phyloP scores from a whole-genome alignment of 805 yeast species.

The Yamadazyma nakazawae region DNA sequence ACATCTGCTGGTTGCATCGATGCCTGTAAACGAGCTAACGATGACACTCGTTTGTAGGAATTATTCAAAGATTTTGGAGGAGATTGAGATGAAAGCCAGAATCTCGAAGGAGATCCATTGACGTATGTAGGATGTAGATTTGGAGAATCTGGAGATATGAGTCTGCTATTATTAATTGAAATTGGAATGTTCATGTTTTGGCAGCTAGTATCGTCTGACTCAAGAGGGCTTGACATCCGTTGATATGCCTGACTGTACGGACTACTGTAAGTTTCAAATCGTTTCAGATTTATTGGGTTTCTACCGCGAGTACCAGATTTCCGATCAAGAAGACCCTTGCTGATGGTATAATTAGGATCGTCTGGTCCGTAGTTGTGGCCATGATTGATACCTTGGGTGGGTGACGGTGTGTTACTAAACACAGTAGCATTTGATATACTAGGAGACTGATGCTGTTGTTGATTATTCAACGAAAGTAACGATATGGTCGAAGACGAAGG shows the following conservation, averaged over 20 bases:
- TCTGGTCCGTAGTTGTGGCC: not conserved
- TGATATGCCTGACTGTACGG: slow-evolving; percentile 19
- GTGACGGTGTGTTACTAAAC: slow-evolving; percentile 1
- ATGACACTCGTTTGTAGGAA: slow-evolving; percentile 19
- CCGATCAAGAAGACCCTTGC: not conserved
- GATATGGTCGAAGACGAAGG: slow-evolving; percentile 44
- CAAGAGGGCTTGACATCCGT: slow-evolving; percentile 27
- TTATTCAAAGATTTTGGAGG: slow-evolving; percentile 42
- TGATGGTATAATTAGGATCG: slow-evolving; percentile 1
- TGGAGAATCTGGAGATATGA: slow-evolving; percentile 48
- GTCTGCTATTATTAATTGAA: slow-evolving; percentile 8
- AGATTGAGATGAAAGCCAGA: slow-evolving; percentile 51
- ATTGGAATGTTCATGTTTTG: slow-evolving; percentile 32
- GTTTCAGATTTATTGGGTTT: slow-evolving; percentile 23
- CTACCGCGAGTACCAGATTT: slow-evolving; percentile 8
- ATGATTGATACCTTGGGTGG: not conserved
- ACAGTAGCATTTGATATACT: not conserved
- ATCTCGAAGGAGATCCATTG: slow-evolving; percentile 54
- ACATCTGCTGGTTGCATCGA: not conserved
- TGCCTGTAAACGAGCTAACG: slow-evolving; percentile 9
- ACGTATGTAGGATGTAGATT: slow-evolving; percentile 49
- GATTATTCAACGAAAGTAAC: slow-evolving; percentile 31
- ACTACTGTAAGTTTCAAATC: slow-evolving; percentile 27
- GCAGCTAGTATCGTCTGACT: slow-evolving; percentile 12
- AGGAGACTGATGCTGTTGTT: slow-evolving; percentile 8